Evolutionary conservation across 2,329 filamentous ascomycete species (phyloP).

Genomic region (Aciculosporium take): DNA sequence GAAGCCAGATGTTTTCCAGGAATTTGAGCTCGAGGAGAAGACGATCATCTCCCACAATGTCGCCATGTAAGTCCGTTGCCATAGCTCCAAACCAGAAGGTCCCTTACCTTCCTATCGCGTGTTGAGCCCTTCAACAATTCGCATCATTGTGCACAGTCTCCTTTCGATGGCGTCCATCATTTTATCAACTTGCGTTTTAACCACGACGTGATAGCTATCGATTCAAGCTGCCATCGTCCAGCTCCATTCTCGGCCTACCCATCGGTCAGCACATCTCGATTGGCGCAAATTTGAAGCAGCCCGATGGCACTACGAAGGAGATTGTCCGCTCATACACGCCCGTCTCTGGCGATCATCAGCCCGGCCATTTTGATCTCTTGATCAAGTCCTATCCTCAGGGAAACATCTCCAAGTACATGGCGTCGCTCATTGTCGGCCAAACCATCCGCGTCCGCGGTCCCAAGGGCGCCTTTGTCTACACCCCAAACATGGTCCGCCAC

Average conservation of each 20-base stretch:
- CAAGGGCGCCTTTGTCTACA: slow-evolving; percentile 97
- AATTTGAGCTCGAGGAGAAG: slow-evolving; percentile 89
- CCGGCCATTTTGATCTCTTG: slow-evolving; percentile 87
- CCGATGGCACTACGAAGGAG: slow-evolving; percentile 62
- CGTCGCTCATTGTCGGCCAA: slow-evolving; percentile 67
- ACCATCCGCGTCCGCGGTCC: slow-evolving; percentile 83
- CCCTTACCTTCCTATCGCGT: background rate
- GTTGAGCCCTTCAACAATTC: background rate
- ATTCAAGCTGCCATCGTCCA: slow-evolving; percentile 66
- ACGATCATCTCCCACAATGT: slow-evolving; percentile 95
- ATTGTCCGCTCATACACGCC: slow-evolving; percentile 87
- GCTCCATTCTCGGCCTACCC: slow-evolving; percentile 79
- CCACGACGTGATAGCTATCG: slow-evolving; percentile 55
- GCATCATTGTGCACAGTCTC: background rate
- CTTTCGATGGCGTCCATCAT: background rate
- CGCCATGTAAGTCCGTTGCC: slow-evolving; percentile 53
- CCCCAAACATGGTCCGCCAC: slow-evolving; percentile 87
- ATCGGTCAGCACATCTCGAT: slow-evolving; percentile 99
- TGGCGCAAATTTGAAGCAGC: slow-evolving; percentile 55
- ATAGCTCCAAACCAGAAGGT: background rate
- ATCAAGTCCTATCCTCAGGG: slow-evolving; percentile 97
- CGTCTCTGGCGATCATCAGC: slow-evolving; percentile 76
- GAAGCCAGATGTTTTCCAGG: slow-evolving; percentile 76
- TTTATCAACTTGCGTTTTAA: background rate
- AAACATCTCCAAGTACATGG: slow-evolving; percentile 92